Base-by-base conservation (phyloP, 176 grass and related monocot species). In the Oryza australiensis region DNA sequence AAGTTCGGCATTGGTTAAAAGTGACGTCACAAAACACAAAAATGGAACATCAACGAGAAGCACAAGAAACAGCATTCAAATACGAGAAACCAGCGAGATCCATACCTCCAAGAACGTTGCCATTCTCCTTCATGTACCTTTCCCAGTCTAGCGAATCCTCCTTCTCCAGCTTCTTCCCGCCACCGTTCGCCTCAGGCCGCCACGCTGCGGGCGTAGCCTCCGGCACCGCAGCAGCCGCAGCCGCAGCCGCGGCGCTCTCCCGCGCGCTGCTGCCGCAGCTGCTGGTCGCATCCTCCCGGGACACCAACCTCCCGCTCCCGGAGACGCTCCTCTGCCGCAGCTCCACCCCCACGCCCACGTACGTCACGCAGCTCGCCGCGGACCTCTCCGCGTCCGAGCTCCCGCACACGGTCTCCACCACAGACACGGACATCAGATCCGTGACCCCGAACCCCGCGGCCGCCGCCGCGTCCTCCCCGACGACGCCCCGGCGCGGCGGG, bases 61-160 rank as follows among this genome's bases (percentile, higher is more conserved):
- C 11, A n/a, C 41, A 79, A 75, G 30, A 62, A 5, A 35, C 15
- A 78, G 20, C 7, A 28, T 12, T 41, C 1, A 26, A 86, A 45
- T 46, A 72, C 42, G 85, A 34, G 76, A 29, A 15, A 89, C 8
- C 23, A 75, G 23, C 38, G 28, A 75, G 63, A 82, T 77, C 22
- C 62, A 26, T 83, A 94, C 96, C 96, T 88, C 88, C 87, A 4
- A 87, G 77, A 53, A 90, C 38, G 74, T 53, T 84, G 57, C 82
- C 22, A 64, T 91, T 91, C 40, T 95, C 79, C 68, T 86, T 90
- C 59, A 95, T 88, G 68, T 83, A 86, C 83, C 85, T 90, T 23
- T 90, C 90, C 96, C 96, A 95, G 82, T 99, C 93, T 53, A 95
- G 66, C 20, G 96, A 99, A 29, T 82, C 76, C 32, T 91, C 96